Conservation (phyloP, 768 basidiomycete genomes). For the Stropharia rugosoannulata region DNA sequence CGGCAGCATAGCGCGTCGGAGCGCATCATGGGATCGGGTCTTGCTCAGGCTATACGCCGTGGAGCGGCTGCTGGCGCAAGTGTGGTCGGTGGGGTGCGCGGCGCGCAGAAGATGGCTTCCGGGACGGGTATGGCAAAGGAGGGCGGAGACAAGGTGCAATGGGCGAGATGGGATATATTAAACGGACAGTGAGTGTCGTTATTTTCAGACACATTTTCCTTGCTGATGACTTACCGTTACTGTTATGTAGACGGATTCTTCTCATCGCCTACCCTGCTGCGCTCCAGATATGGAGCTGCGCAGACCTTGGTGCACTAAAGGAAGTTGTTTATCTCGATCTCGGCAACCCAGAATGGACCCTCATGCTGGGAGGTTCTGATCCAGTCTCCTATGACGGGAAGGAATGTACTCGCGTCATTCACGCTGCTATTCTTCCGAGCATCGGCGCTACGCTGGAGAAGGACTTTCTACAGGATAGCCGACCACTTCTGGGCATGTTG, state of each 20-base stretch:
- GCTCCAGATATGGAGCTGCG: constrained; percentile 64
- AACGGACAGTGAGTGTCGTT: constrained; percentile 13
- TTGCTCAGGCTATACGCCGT: constrained; percentile 21
- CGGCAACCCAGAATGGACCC: constrained; percentile 13
- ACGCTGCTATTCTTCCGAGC: constrained; percentile 40
- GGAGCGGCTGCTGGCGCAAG: constrained; percentile 9
- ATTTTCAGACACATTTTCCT: background rate
- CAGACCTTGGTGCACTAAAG: constrained; percentile 38
- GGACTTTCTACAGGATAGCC: constrained; percentile 26
- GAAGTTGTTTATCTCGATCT: constrained; percentile 53
- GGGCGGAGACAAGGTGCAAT: constrained; percentile 34
- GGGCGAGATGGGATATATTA: constrained; percentile 45
- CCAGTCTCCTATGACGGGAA: background rate
- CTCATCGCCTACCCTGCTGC: constrained; percentile 50
- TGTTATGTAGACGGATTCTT: constrained; percentile 38
- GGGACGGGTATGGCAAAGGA: background rate
- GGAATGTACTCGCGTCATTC: constrained; percentile 20
- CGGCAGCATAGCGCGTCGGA: background rate
- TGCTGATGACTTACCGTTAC: background rate
- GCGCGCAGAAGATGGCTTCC: background rate
- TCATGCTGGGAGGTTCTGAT: background rate
- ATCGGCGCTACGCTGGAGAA: constrained; percentile 6
- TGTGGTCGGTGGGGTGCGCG: background rate
- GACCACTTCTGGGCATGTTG: constrained; percentile 34
- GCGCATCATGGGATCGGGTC: constrained; percentile 14